Conservation (phyloP, 371 early-diverging fungal genomes). For the Funneliformis caledonium region DNA sequence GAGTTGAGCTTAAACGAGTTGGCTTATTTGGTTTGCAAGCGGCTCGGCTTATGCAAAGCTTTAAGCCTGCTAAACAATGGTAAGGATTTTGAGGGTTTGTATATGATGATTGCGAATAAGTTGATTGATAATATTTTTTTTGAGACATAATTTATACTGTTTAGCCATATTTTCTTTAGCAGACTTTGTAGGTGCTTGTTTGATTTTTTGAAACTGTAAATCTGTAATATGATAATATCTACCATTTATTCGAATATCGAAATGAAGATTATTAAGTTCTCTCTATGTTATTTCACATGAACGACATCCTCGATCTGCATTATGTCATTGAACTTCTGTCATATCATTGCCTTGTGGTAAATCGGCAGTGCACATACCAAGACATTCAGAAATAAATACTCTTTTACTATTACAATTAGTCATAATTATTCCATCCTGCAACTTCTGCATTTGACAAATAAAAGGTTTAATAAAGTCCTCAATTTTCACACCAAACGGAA, state of each 20-base stretch:
- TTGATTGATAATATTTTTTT: background rate
- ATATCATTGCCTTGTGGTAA: background rate
- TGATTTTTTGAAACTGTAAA: background rate
- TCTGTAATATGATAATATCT: background rate
- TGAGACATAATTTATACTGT: background rate
- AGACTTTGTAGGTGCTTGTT: background rate
- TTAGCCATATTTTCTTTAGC: background rate
- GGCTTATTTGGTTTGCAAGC: too few relatives aligned
- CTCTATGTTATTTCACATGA: background rate
- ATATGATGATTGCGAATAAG: background rate
- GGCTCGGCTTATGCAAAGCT: too few relatives aligned
- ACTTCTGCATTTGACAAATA: background rate
- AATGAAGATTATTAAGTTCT: background rate
- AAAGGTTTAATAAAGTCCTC: slow-evolving; percentile 8
- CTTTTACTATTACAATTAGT: background rate
- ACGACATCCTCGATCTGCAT: background rate
- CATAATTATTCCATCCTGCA: background rate
- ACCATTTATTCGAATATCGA: too few relatives aligned
- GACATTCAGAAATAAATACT: background rate
- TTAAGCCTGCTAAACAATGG: background rate
- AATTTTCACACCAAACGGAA: background rate
- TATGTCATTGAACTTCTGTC: background rate
- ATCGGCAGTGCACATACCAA: background rate
- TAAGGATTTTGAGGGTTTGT: background rate
- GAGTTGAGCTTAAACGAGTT: too few relatives aligned